Conservation (phyloP, 805 yeast genomes). For the Sugiyamaella lignohabitans region DNA sequence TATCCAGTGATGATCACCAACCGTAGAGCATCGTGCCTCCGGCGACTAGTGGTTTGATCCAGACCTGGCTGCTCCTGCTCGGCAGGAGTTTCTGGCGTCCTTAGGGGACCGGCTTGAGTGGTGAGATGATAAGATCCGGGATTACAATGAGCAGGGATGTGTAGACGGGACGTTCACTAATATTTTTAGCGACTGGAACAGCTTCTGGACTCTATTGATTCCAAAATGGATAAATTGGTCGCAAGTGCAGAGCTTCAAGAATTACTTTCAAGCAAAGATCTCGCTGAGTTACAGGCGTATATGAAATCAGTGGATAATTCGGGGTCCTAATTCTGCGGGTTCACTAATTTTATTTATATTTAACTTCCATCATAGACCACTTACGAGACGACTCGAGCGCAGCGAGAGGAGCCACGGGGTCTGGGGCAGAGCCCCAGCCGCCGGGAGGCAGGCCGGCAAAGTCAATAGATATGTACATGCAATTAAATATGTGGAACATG, state of each 20-base stretch:
- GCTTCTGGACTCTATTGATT: conserved; percentile 59
- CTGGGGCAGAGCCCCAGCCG: conserved; percentile 1
- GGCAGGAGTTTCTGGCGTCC: no score
- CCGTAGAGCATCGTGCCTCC: no score
- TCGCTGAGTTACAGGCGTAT: conserved; percentile 9
- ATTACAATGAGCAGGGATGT: no score
- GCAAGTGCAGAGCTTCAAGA: conserved; percentile 31
- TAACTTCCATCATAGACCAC: no score
- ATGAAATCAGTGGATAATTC: conserved; percentile 6
- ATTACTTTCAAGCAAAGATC: conserved; percentile 13
- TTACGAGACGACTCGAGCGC: no score
- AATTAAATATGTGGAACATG: no score
- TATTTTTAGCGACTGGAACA: conserved; percentile 44
- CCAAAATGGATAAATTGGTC: conserved; percentile 52
- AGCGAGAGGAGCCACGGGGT: not conserved
- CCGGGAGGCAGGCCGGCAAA: not conserved
- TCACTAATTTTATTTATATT: not conserved
- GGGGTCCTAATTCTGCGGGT: not conserved
- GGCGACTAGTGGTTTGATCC: no score
- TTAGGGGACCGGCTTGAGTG: not conserved
- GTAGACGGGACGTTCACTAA: not conserved
- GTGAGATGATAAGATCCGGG: no score
- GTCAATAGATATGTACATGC: no score
- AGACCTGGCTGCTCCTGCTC: no score
- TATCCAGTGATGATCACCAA: no score